Base-by-base conservation (phyloP, 352 stramenopile genomes). In the Phytopythium ostracodes region DNA sequence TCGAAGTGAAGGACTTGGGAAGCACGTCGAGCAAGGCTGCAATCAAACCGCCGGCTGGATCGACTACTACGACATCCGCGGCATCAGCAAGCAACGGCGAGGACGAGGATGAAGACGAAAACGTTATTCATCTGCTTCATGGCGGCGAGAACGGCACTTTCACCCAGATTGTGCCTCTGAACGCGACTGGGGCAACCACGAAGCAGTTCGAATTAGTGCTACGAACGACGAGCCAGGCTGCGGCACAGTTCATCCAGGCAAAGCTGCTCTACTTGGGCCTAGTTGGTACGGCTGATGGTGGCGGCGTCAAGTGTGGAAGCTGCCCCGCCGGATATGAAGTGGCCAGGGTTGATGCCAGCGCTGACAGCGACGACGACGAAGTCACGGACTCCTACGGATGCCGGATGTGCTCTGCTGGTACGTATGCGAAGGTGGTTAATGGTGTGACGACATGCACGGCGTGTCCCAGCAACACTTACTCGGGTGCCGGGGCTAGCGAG, bases 101-200 rank as follows among this genome's bases (percentile, higher is more conserved):
- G 12, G 36, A 73, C 17, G 54, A 66, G n/a, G 60, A 72, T 31
- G 51, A 49, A 0, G 64, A 78, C 42, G 61, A 62, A 12, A 79
- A 67, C 31, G 58, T 81, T 20, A 60, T 88, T 8, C 79, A 89
- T 56, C 46, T 92, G 27, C 50, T 72, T 18, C 84, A 91, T 67
- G 83, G 83, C 18, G 67, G 74, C 10, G 77, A 85, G 47, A 92
- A 92, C 55, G 83, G 83, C 17, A 89, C 78, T 15, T 81, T 83
- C 35, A 87, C 27, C 2, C 72, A 89, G 58, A 27, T 80, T 17
- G 70, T 92, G n/a, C 49, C 63, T 6, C 66, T 92, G 36, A 78
- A 87, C 38, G 66, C 88, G 24, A 89, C 81, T 14, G 69, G 46
- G 4, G 52, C 61, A 0, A 65, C 63, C 10, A 62, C 72, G 0